Evolutionary conservation across 2,329 filamentous ascomycete species (phyloP).

Genomic region (Camillea tinctor): DNA sequence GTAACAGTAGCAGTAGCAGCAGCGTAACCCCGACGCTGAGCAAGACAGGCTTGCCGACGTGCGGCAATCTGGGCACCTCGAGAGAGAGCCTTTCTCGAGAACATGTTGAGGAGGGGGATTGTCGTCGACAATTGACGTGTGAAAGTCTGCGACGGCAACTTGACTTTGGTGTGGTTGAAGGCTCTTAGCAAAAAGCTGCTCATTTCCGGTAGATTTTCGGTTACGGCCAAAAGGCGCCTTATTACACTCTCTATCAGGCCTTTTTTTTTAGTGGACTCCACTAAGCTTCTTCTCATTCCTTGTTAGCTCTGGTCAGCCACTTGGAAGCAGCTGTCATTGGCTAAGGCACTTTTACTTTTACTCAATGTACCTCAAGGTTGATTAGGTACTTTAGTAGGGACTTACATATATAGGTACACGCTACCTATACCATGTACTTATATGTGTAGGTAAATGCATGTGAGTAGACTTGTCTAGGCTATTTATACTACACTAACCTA

Average conservation of each 20-base stretch:
- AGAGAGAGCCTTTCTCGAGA: conserved; percentile 60
- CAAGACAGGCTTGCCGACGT: conserved; percentile 56
- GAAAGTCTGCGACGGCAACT: conserved; percentile 29
- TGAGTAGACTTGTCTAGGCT: too few species aligned
- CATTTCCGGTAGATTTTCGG: conserved; percentile 33
- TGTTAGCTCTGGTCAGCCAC: conserved; percentile 19
- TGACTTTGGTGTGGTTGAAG: conserved; percentile 22
- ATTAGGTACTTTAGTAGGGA: not conserved
- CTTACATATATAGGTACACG: too few species aligned
- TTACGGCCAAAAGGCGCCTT: conserved; percentile 9
- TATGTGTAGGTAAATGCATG: too few species aligned
- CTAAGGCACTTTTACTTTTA: too few species aligned
- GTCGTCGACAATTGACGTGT: conserved; percentile 57
- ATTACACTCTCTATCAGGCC: not conserved
- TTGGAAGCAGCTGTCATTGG: conserved; percentile 13
- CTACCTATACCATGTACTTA: too few species aligned
- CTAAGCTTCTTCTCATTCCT: conserved; percentile 11
- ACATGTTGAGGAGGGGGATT: conserved; percentile 56
- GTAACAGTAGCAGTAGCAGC: conserved; percentile 57
- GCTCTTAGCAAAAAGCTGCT: conserved; percentile 33
- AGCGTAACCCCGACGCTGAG: conserved; percentile 51
- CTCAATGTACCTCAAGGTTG: too few species aligned
- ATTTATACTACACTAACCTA: too few species aligned
- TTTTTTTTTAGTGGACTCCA: not conserved
- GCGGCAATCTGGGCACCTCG: conserved; percentile 58